A percentile compares a stretch with the other conserved stretches of the same genome.
Evolutionary conservation across 176 grass and related monocot genomes (phyloP).

Genomic region (Eragrostis curvula): DNA sequence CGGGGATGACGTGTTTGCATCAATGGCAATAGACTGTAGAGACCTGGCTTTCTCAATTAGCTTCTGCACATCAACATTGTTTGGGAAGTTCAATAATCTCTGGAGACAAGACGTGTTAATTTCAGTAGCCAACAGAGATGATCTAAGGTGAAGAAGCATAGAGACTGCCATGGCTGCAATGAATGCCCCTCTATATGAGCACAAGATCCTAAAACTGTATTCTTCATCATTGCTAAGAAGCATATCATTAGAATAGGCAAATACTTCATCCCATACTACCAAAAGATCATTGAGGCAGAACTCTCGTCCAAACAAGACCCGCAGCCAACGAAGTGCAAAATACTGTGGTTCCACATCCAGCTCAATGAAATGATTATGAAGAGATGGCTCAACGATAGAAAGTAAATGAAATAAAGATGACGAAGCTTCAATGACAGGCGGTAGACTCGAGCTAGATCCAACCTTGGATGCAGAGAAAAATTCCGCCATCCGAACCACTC

Average conservation of each 20-base stretch:
- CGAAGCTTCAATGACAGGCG: slow-evolving; percentile 90
- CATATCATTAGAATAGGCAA: slow-evolving; percentile 69
- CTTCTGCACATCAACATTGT: slow-evolving; percentile 68
- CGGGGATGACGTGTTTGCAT: slow-evolving; percentile 59
- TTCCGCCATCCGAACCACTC: slow-evolving; percentile 75
- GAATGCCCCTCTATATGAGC: slow-evolving; percentile 87
- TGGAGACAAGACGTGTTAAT: slow-evolving; percentile 79
- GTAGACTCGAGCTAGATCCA: slow-evolving; percentile 60
- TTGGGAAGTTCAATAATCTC: slow-evolving; percentile 84
- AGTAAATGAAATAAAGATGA: slow-evolving; percentile 95
- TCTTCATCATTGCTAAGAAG: slow-evolving; percentile 52
- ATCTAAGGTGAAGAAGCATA: slow-evolving; percentile 93
- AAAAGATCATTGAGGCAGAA: slow-evolving; percentile 81
- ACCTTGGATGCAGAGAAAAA: slow-evolving; percentile 74
- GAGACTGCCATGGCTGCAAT: slow-evolving; percentile 87
- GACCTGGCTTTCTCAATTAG: slow-evolving; percentile 84
- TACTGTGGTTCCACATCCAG: slow-evolving; percentile 94
- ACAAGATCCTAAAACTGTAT: slow-evolving; percentile 72
- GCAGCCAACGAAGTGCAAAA: slow-evolving; percentile 94
- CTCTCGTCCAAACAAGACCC: slow-evolving; percentile 94
- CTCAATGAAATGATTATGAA: slow-evolving; percentile 92
- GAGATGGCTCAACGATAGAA: slow-evolving; percentile 72
- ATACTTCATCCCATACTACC: slow-evolving; percentile 84
- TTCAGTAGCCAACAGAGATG: slow-evolving; percentile 87
- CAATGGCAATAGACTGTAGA: slow-evolving; percentile 67